Evolutionary conservation across 257 asterid species (phyloP).

Genomic region (Coffea canephora): DNA sequence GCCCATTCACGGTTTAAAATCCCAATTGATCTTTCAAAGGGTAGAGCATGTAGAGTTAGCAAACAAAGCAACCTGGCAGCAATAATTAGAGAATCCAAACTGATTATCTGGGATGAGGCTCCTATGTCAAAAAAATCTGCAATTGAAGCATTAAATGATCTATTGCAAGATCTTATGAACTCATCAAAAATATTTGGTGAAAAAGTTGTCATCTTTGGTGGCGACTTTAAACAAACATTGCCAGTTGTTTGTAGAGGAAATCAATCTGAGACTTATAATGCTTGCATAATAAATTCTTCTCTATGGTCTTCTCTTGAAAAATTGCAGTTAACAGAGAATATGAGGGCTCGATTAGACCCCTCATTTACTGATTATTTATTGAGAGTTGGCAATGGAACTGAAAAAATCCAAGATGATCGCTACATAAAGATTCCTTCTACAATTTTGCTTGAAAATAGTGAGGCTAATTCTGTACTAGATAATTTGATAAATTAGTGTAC

Average conservation of each 20-base stretch:
- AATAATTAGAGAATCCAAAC: background rate
- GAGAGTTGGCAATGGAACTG: background rate
- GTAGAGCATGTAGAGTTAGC: background rate
- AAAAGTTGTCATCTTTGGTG: background rate
- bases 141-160: background rate
- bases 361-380: background rate
- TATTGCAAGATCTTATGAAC: background rate
- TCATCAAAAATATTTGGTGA: no score
- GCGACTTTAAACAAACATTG: conserved; percentile 5
- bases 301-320: background rate
- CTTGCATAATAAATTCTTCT: background rate
- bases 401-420: background rate
- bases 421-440: background rate
- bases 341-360: background rate
- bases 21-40: background rate
- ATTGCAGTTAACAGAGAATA: background rate
- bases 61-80: background rate
- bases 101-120: conserved; percentile 7
- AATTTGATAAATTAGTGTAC: no score
- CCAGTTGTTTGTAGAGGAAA: background rate
- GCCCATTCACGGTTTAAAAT: conserved; percentile 16
- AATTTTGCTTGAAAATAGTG: no score
- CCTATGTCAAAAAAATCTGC: no score
- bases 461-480: background rate
- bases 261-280: background rate